Evolutionary conservation across 1,139 yeast species (phyloP).

Genomic region (Eremothecium coryli): DNA sequence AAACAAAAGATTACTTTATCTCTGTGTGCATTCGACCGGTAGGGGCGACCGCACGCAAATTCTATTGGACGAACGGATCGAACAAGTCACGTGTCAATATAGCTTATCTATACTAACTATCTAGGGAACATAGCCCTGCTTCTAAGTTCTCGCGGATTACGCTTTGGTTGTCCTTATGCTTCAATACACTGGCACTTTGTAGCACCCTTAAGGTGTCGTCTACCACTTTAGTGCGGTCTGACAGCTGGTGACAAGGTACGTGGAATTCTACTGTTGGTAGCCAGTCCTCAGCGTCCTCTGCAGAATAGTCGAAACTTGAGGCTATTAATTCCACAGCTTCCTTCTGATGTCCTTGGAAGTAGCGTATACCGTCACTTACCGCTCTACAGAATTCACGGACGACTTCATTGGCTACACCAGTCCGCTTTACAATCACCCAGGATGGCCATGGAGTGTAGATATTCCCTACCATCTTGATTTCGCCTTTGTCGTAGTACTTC

Average conservation of each 20-base stretch:
- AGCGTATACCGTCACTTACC: constrained; percentile 56
- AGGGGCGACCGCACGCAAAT: too few relatives aligned
- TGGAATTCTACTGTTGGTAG: constrained; percentile 9
- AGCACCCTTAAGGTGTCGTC: constrained; percentile 7
- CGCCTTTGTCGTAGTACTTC: constrained; percentile 68
- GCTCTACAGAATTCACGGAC: constrained; percentile 42
- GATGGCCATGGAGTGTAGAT: constrained; percentile 96
- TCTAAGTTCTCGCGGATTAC: background rate
- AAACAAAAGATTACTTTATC: too few relatives aligned
- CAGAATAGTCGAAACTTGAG: constrained; percentile 61
- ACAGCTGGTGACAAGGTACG: constrained; percentile 5
- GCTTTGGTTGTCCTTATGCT: constrained; percentile 7
- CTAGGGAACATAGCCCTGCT: constrained; percentile 1
- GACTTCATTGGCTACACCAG: constrained; percentile 31
- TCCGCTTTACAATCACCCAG: constrained; percentile 64
- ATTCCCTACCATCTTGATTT: constrained; percentile 74
- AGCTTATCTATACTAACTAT: too few relatives aligned
- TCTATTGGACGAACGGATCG: too few relatives aligned
- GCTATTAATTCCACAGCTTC: constrained; percentile 63
- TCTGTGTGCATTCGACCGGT: too few relatives aligned
- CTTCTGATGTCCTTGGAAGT: constrained; percentile 50
- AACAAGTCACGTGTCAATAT: too few relatives aligned
- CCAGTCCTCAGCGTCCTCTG: constrained; percentile 44
- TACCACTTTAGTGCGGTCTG: constrained; percentile 6
- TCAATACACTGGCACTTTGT: constrained; percentile 7